These are phyloP conservation scores for Calonectria multiphialidica DNA, from an alignment of 2,329 filamentous ascomycete species.

Conservation along the genomic window DNA sequence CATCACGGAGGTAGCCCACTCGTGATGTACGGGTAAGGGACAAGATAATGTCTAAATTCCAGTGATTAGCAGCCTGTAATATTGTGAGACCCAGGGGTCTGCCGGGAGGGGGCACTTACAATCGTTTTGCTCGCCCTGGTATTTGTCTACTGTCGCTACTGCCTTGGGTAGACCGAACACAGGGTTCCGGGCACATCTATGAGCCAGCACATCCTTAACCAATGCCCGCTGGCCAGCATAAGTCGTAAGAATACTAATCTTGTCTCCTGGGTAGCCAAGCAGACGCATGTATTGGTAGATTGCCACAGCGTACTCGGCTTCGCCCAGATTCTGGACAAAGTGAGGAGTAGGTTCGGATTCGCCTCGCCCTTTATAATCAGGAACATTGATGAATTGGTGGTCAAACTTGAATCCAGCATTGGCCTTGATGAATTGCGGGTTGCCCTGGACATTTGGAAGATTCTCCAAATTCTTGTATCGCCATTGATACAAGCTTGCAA, in stretches of 20 bases:
- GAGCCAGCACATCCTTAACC: conserved; percentile 86
- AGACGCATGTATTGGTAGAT: conserved; percentile 98
- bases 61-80: conserved; percentile 35
- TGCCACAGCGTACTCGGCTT: conserved; percentile 96
- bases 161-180: conserved; percentile 91
- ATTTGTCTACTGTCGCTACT: conserved; percentile 97
- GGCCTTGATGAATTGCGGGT: conserved; percentile 79
- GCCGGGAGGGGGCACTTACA: conserved; percentile 71
- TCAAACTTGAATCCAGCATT: conserved; percentile 95
- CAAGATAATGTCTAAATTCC: conserved; percentile 82
- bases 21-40: conserved; percentile 90
- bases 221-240: conserved; percentile 94
- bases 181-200: conserved; percentile 84
- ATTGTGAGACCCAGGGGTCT: neutral
- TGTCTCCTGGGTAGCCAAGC: conserved; percentile 85
- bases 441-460: conserved; percentile 78
- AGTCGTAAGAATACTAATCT: conserved; percentile 91
- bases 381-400: conserved; percentile 96
- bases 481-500: conserved; percentile 94
- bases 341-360: conserved; percentile 93
- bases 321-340: conserved; percentile 95
- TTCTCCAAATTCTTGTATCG: conserved; percentile 86
- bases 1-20: conserved; percentile 92
- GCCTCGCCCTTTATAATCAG: conserved; percentile 90
- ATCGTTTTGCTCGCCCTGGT: conserved; percentile 99